phyloP scores from a whole-genome alignment of 2,329 filamentous ascomycete species.

The Claviceps sp. region DNA sequence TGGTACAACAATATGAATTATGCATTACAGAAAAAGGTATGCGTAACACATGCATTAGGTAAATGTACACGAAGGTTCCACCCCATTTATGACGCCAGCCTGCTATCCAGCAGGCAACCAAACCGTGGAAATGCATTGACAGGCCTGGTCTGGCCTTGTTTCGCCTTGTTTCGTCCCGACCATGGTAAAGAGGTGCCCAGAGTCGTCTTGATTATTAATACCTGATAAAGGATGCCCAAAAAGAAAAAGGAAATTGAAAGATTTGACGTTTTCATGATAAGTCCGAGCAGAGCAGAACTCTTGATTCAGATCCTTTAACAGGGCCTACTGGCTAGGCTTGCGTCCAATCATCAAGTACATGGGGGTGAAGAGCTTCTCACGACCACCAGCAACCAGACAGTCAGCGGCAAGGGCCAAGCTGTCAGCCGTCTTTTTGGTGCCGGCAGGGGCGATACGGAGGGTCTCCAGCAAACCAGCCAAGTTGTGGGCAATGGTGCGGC shows the following conservation, averaged over 20 bases:
- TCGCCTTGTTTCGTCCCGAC: neutral
- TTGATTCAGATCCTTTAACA: too few relatives aligned
- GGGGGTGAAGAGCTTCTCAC: conserved; percentile 87
- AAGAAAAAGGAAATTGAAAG: neutral
- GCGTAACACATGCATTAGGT: conserved; percentile 3
- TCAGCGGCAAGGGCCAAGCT: conserved; percentile 72
- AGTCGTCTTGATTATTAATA: neutral
- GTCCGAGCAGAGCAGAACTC: neutral
- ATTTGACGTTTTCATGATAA: neutral
- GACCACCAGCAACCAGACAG: conserved; percentile 72
- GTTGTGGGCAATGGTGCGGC: conserved; percentile 60
- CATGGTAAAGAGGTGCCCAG: neutral
- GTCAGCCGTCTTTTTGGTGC: conserved; percentile 91
- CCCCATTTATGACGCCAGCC: conserved; percentile 2
- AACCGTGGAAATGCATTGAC: neutral
- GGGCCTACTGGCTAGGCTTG: conserved; percentile 45
- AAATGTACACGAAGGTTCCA: neutral
- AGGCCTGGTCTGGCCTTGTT: neutral
- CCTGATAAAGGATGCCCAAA: neutral
- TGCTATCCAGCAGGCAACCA: neutral
- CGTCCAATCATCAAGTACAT: conserved; percentile 96
- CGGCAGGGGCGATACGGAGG: conserved; percentile 60
- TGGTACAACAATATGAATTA: too few relatives aligned
- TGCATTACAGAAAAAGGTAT: neutral
- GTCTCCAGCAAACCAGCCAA: conserved; percentile 66